A percentile compares a stretch with the other conserved stretches of the same genome.
Evolutionary conservation across 2,329 filamentous ascomycete species (phyloP).

Genomic region (Fusarium dlaminii): DNA sequence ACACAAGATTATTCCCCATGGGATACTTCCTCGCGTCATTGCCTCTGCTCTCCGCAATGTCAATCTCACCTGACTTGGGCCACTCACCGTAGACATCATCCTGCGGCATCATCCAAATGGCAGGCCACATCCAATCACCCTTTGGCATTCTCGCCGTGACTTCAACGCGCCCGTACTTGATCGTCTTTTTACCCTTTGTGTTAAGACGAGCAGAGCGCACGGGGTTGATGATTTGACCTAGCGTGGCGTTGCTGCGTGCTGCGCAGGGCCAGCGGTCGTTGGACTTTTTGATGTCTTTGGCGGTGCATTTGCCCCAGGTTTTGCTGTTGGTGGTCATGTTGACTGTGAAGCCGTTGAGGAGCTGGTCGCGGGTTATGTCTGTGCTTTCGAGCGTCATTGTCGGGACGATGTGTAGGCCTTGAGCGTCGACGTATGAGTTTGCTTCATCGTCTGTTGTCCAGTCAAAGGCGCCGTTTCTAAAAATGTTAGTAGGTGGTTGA

Average conservation of each 20-base stretch:
- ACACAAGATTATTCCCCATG: conserved; percentile 51
- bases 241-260: conserved; percentile 54
- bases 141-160: conserved; percentile 61
- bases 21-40: conserved; percentile 50
- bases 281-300: conserved; percentile 22
- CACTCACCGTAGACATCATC: conserved; percentile 58
- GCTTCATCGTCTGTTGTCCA: conserved; percentile 59
- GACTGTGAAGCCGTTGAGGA: conserved; percentile 51
- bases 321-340: conserved; percentile 54
- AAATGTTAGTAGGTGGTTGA: not conserved
- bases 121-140: conserved; percentile 66
- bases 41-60: conserved; percentile 61
- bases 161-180: conserved; percentile 62
- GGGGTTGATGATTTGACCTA: conserved; percentile 57
- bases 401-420: conserved; percentile 61
- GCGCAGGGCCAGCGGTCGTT: conserved; percentile 45
- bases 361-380: conserved; percentile 45
- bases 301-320: conserved; percentile 50
- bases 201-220: conserved; percentile 56
- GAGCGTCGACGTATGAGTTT: conserved; percentile 57
- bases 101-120: conserved; percentile 57
- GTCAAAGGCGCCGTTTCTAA: conserved; percentile 56
- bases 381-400: conserved; percentile 53
- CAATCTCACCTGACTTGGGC: conserved; percentile 64
- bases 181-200: conserved; percentile 57